These are phyloP conservation scores for Syzygium malaccense DNA, from an alignment of 441 rosid species.

Conservation along the genomic window DNA sequence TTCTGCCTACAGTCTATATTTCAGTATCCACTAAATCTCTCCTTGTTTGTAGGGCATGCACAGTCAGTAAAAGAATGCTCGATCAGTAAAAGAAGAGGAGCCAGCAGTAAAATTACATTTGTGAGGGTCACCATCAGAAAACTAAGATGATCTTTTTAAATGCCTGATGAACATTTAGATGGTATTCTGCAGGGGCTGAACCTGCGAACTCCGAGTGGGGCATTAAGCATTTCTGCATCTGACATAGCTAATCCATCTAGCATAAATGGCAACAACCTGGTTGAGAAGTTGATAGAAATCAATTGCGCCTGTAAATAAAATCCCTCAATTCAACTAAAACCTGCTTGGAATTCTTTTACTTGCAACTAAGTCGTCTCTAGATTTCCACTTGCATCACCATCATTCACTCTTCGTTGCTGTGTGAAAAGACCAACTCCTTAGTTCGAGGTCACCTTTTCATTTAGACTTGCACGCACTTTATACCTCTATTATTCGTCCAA, in stretches of 20 bases:
- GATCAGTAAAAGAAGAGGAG: too few species aligned
- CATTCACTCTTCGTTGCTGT: neutral
- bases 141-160: neutral
- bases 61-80: too few species aligned
- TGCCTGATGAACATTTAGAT: neutral
- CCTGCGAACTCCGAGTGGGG: neutral
- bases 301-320: neutral
- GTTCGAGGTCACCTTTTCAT: neutral
- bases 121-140: neutral
- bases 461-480: neutral
- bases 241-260: neutral
- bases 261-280: neutral
- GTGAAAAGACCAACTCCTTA: neutral
- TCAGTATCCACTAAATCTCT: too few species aligned
- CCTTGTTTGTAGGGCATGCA: too few species aligned
- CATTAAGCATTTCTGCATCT: neutral
- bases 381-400: neutral
- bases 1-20: too few species aligned
- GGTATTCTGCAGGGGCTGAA: neutral
- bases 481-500: neutral
- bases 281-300: too few species aligned
- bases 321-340: neutral
- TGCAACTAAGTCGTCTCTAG: neutral
- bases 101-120: too few species aligned
- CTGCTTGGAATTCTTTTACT: neutral